phyloP scores from a whole-genome alignment of 2,329 filamentous ascomycete genomes.

The Chalaropsis thielavioides region DNA sequence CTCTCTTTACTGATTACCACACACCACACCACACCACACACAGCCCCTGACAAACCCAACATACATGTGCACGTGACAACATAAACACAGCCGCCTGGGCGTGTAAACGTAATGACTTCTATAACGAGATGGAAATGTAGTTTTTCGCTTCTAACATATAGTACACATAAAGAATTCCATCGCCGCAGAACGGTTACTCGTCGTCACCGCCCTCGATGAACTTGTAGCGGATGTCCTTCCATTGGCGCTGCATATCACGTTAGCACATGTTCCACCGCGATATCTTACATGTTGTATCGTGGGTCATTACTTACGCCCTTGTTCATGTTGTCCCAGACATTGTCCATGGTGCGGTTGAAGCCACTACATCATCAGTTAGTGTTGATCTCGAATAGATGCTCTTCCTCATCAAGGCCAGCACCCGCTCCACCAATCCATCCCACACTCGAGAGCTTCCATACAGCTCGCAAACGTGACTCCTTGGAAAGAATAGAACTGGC shows the following conservation, averaged over 20 bases:
- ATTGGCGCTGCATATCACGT: conserved; percentile 62
- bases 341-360: conserved; percentile 71
- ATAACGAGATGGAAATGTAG: conserved; percentile 4
- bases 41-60: too few species aligned
- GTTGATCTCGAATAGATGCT: background rate
- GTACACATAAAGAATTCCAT: conserved; percentile 11
- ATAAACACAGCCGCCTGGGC: background rate
- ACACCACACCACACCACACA: too few species aligned
- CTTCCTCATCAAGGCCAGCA: background rate
- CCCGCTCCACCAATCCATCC: background rate
- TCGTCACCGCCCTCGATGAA: conserved; percentile 61
- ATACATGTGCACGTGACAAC: background rate
- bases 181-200: conserved; percentile 29
- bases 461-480: background rate
- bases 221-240: conserved; percentile 94
- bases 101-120: background rate
- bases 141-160: conserved; percentile 13
- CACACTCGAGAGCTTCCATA: background rate
- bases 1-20: too few species aligned
- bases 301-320: conserved; percentile 55
- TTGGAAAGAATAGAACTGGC: background rate
- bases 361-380: conserved; percentile 37
- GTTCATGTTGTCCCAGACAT: conserved; percentile 83
- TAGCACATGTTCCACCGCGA: background rate
- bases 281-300: background rate